Base-by-base conservation (phyloP, 2,329 filamentous ascomycete genomes). In the Thermothelomyces thermophilus region DNA sequence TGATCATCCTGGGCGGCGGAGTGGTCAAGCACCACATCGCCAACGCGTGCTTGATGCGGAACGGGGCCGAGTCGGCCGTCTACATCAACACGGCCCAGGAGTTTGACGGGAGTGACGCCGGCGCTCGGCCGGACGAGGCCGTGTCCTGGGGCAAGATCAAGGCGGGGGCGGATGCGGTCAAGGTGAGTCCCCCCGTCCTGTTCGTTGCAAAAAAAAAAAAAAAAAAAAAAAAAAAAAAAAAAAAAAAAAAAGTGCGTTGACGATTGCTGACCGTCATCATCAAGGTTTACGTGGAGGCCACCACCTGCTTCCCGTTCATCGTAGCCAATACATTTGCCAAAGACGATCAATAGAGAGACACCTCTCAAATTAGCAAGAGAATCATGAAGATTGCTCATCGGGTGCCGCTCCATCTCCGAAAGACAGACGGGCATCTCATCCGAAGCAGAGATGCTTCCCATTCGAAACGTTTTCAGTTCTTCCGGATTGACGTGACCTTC, bases 131-230 rank as follows among this genome's bases (percentile, higher is more conserved):
- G 4, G 93, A 98, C 62, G 93, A 98, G 71, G 93, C 93, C 5
- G 87, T 98, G 14, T 96, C 90, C 55, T 98, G 93, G 93, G 93
- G 93, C 3, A 98, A 98, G 75, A 96, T 98, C 68, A 96, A 94
- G 69, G 75, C 83, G 36, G 87, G 84, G 46, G 93, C 86, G 1
- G 85, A 93, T 56, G 86, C 83, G 60, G 90, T 97, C 50, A 98
- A 97, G 82, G 87, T 89, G 66, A 44, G 47, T 46, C 26, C 30
- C 2, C 9, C 9, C 30, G 9, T 31, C 30, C n/a, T n/a, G n/a
- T n/a, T n/a, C n/a, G n/a, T n/a, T n/a, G n/a, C n/a, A n/a, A n/a
- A n/a, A n/a, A n/a, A n/a, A n/a, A n/a, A n/a, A n/a, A n/a, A n/a
- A n/a, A n/a, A n/a, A n/a, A n/a, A n/a, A n/a, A n/a, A n/a, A n/a